Evolutionary conservation across 1,284 basidiomycete genomes (phyloP), one percentile per base, ranked within the genome.

Genomic region (Cutaneotrichosporon sp.): DNA sequence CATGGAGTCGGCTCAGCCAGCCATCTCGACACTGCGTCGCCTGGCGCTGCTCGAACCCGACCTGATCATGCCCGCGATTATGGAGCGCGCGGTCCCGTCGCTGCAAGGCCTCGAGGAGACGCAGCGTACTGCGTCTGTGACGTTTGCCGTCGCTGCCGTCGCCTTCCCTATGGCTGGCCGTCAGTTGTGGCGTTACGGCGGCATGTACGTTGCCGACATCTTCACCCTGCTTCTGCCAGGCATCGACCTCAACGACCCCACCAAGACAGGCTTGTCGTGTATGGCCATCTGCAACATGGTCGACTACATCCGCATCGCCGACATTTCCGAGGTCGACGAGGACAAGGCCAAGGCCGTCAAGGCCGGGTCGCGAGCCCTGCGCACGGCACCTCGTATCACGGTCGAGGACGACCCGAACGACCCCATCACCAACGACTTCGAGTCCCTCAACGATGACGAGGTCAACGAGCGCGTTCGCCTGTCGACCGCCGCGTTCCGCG

Each of bases 101-200:
- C 82, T 99, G 16, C 95, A 98, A 76, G 89, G 89, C 18, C 85
- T 97, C n/a, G 92, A 94, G 68, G 94, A 97, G 82, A 97, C 94
- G 0, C 92, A 95, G 76, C 83, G 94, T 31, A 95, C 94, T 4
- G 92, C 92, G 1, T 90, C 93, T 1, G 92, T 94, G 31, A 85
- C 98, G 58, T 91, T 89, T 60, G 90, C 92, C 71, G 84, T 99
- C n/a, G 86, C 90, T 20, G 87, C 87, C 1, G 86, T 95, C 22
- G 84, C 91, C 24, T 83, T 88, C 4, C 89, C 92, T 9, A 81
- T 99, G 34, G 85, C 92, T 2, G 88, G 87, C 2, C 89, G 92
- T 66, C 84, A 83, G 27, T 76, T 90, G 43, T 98, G 82, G 71
- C 73, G 90, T 84, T 82, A 89, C 8, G 88, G 89, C 3, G 95